Conservation (phyloP, 2,329 filamentous ascomycete species). For the Sporothrix schenckii region DNA sequence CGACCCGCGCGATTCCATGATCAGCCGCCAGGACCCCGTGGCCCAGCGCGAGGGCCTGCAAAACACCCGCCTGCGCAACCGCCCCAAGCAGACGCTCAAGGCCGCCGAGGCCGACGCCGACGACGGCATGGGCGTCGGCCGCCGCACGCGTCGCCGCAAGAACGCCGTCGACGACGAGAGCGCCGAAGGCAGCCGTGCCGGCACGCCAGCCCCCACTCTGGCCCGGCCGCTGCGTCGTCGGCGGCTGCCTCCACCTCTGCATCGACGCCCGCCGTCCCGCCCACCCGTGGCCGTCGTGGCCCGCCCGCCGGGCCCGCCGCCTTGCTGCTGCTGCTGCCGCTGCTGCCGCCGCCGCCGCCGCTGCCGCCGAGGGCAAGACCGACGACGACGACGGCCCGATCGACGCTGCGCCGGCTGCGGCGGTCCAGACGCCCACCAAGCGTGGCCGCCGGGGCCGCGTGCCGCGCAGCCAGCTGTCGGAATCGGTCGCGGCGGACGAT, state of each 20-base stretch:
- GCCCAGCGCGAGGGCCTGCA: slow-evolving; percentile 59
- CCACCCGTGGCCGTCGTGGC: slow-evolving; percentile 27
- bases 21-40: slow-evolving; percentile 62
- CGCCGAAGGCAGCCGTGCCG: slow-evolving; percentile 55
- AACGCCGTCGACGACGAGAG: slow-evolving; percentile 54
- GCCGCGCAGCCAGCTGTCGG: slow-evolving; percentile 35
- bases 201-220: slow-evolving; percentile 50
- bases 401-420: background rate
- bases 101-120: slow-evolving; percentile 56
- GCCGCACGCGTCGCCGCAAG: slow-evolving; percentile 55
- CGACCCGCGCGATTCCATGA: slow-evolving; percentile 59
- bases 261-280: slow-evolving; percentile 33
- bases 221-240: slow-evolving; percentile 34
- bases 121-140: slow-evolving; percentile 51
- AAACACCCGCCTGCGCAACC: slow-evolving; percentile 59
- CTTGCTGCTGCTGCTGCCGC: slow-evolving; percentile 25
- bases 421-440: slow-evolving; percentile 19
- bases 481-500: slow-evolving; percentile 33
- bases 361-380: background rate
- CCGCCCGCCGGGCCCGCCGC: slow-evolving; percentile 25
- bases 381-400: background rate
- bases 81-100: slow-evolving; percentile 61
- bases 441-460: slow-evolving; percentile 34
- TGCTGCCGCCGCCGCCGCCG: background rate
- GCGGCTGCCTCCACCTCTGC: slow-evolving; percentile 41